Conservation (phyloP, 1,139 yeast species). For the Arxiozyma slooffiae region DNA sequence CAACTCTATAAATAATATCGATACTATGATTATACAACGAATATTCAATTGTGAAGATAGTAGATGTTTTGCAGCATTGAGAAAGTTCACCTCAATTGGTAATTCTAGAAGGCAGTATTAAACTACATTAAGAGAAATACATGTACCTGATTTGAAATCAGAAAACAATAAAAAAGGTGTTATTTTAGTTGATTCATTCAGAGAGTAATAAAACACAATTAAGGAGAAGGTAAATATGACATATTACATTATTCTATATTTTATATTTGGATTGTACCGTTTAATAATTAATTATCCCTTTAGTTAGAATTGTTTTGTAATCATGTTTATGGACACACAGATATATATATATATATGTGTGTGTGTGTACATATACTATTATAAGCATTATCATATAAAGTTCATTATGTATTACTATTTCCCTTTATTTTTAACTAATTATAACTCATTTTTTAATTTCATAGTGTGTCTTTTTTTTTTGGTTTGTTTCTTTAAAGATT, state of each 20-base stretch:
- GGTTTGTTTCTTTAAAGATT: background rate
- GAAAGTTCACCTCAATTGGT: background rate
- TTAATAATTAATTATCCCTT: too few species aligned
- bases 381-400: background rate
- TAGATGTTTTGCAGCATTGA: background rate
- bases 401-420: background rate
- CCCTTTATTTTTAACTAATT: background rate
- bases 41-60: background rate
- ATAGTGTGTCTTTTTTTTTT: background rate
- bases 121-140: background rate
- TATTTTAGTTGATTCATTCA: constrained; percentile 1
- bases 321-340: background rate
- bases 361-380: background rate
- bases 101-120: background rate
- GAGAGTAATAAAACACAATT: background rate
- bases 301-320: too few species aligned
- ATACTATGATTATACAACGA: background rate
- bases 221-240: background rate
- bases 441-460: background rate
- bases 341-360: background rate
- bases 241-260: background rate
- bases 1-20: constrained; percentile 2
- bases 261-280: too few species aligned
- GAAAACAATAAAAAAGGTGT: constrained; percentile 3
- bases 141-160: constrained; percentile 2